These are phyloP conservation scores for Pinus taeda DNA, from an alignment of 75 land plant species.

Conservation along the genomic window DNA sequence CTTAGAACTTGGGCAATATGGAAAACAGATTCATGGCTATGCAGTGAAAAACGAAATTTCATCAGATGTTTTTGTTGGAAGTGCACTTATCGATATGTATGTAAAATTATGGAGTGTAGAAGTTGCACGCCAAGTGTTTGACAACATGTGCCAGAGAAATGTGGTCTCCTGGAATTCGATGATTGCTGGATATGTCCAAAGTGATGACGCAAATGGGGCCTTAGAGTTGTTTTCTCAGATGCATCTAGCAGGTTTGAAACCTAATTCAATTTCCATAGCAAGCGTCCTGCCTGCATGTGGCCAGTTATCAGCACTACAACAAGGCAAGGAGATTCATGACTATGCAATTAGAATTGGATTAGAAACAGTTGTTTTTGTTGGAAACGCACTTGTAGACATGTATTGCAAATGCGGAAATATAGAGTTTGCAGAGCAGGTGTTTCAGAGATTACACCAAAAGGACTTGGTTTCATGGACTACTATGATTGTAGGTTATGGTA, in stretches of 20 bases:
- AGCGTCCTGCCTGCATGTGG: conserved; percentile 17
- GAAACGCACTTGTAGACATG: conserved; percentile 12
- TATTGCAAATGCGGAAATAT: conserved; percentile 15
- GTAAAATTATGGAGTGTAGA: conserved; percentile 5
- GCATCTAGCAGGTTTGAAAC: conserved; percentile 6
- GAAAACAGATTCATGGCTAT: conserved; percentile 6
- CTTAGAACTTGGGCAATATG: background rate
- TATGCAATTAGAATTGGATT: background rate
- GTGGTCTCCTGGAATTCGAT: conserved; percentile 10
- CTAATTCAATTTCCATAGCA: conserved; percentile 5
- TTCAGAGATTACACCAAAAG: background rate
- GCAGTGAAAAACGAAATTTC: background rate
- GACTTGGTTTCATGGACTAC: conserved; percentile 13
- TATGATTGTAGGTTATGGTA: conserved; percentile 13
- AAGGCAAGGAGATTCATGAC: background rate
- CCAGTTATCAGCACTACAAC: background rate
- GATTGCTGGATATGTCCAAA: conserved; percentile 1
- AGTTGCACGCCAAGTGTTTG: conserved; percentile 1
- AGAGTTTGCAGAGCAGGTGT: conserved; percentile 3
- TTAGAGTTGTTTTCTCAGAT: conserved; percentile 1
- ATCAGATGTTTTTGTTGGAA: conserved; percentile 6
- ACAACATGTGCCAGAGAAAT: conserved; percentile 7
- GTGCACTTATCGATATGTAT: conserved; percentile 10
- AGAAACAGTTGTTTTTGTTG: background rate
- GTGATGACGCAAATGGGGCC: conserved; percentile 2